These are phyloP conservation scores for Silene latifolia DNA, from an alignment of 148 eudicot genomes.

Conservation along the genomic window DNA sequence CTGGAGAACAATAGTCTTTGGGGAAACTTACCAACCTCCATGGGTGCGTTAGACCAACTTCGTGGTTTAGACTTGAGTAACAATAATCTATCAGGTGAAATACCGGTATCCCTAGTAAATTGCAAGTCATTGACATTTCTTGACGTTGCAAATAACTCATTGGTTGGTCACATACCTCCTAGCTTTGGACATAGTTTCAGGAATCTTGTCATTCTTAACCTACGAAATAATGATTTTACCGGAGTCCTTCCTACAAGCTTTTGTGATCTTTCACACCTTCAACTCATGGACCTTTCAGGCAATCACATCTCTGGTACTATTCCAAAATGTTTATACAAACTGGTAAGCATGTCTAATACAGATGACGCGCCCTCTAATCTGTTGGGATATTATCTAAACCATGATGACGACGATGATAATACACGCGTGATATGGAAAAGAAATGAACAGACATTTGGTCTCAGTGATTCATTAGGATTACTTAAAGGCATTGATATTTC, in stretches of 20 bases:
- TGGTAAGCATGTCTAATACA: slow-evolving; percentile 14
- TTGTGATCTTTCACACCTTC: too few species aligned
- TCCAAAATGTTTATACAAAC: not conserved
- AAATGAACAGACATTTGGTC: not conserved
- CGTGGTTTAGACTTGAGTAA: not conserved
- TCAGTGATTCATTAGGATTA: not conserved
- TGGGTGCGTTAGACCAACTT: slow-evolving; percentile 3
- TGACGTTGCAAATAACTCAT: not conserved
- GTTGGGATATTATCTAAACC: too few species aligned
- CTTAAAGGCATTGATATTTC: too few species aligned
- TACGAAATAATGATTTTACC: too few species aligned
- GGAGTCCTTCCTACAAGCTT: too few species aligned
- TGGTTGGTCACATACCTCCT: too few species aligned
- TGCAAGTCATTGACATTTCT: slow-evolving; percentile 15
- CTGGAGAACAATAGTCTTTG: not conserved
- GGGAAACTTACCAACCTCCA: slow-evolving; percentile 6
- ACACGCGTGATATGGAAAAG: too few species aligned
- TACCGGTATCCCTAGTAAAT: slow-evolving; percentile 2
- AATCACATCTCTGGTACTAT: too few species aligned
- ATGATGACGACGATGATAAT: not conserved
- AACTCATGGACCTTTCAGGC: too few species aligned
- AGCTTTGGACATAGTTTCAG: not conserved
- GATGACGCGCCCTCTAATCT: too few species aligned
- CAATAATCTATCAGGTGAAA: too few species aligned
- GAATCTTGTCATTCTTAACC: too few species aligned